Percentiles rank a stretch among this genome's conserved stretches.
Conservation (phyloP, 257 asterid genomes). For the Scutellaria barbata region DNA sequence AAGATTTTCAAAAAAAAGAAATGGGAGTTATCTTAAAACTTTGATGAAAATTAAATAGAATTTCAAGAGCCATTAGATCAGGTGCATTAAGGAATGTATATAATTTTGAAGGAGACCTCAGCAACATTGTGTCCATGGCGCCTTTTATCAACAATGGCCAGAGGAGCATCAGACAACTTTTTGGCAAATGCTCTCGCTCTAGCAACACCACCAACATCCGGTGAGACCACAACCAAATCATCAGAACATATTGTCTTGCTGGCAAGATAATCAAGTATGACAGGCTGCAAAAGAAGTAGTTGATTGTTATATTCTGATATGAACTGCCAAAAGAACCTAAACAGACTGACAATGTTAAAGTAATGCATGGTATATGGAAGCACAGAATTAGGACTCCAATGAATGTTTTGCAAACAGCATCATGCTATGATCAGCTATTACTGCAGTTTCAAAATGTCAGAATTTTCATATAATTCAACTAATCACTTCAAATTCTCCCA, state of each 20-base stretch:
- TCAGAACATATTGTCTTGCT: constrained; percentile 73
- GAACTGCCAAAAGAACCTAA: constrained; percentile 18
- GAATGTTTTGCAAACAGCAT: not conserved
- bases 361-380: constrained; percentile 8
- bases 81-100: constrained; percentile 22
- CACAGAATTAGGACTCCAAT: not conserved
- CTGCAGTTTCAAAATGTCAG: not conserved
- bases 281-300: constrained; percentile 56
- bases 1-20: too few species aligned
- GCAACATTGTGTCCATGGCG: constrained; percentile 85
- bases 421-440: not conserved
- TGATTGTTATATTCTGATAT: constrained; percentile 8
- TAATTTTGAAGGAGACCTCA: constrained; percentile 50
- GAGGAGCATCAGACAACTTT: constrained; percentile 82
- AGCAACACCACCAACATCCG: constrained; percentile 91
- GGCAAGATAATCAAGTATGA: constrained; percentile 87
- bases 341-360: constrained; percentile 15
- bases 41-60: too few species aligned
- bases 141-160: constrained; percentile 86
- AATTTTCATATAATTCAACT: constrained; percentile 18
- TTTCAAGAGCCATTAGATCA: constrained; percentile 16
- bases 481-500: not conserved
- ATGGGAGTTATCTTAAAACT: too few species aligned
- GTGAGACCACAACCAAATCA: constrained; percentile 83
- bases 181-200: constrained; percentile 89